Evolutionary conservation across 768 basidiomycete species (phyloP).

Genomic region (Terana coerulea): DNA sequence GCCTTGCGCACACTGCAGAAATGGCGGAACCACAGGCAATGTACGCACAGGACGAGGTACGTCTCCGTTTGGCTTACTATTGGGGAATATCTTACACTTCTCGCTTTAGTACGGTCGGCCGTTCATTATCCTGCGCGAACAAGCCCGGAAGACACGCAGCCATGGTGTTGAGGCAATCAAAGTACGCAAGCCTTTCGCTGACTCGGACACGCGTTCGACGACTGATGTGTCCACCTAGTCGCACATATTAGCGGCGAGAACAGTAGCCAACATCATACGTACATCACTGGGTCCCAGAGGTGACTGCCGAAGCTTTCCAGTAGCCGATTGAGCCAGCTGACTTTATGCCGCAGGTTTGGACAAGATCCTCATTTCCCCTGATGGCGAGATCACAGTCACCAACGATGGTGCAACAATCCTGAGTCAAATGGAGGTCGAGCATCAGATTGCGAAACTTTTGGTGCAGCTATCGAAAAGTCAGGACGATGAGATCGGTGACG

Average conservation of each 20-base stretch:
- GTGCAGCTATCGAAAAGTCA: constrained; percentile 97
- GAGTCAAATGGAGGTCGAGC: constrained; percentile 98
- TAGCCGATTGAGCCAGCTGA: not conserved
- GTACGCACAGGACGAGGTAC: constrained; percentile 84
- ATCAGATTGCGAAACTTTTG: constrained; percentile 97
- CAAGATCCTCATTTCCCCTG: constrained; percentile 92
- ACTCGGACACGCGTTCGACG: constrained; percentile 6
- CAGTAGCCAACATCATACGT: constrained; percentile 91
- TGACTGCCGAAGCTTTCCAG: constrained; percentile 27
- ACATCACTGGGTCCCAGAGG: constrained; percentile 95
- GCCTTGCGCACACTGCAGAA: not conserved
- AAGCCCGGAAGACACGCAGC: constrained; percentile 84
- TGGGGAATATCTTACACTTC: not conserved
- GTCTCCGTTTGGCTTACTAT: not conserved
- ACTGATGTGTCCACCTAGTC: constrained; percentile 43
- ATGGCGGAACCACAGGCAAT: constrained; percentile 59
- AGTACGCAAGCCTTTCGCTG: constrained; percentile 38
- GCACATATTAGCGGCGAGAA: constrained; percentile 93
- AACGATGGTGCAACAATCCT: constrained; percentile 99
- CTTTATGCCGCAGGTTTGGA: constrained; percentile 63
- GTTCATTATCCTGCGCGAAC: constrained; percentile 97
- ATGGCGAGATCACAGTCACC: constrained; percentile 98
- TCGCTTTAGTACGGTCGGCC: constrained; percentile 78
- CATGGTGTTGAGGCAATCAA: constrained; percentile 97
- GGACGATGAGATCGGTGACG: constrained; percentile 99